Percentiles rank a stretch among this genome's conserved stretches.
Conservation (phyloP, 371 early-diverging fungal species). For the Mucor ambiguus region DNA sequence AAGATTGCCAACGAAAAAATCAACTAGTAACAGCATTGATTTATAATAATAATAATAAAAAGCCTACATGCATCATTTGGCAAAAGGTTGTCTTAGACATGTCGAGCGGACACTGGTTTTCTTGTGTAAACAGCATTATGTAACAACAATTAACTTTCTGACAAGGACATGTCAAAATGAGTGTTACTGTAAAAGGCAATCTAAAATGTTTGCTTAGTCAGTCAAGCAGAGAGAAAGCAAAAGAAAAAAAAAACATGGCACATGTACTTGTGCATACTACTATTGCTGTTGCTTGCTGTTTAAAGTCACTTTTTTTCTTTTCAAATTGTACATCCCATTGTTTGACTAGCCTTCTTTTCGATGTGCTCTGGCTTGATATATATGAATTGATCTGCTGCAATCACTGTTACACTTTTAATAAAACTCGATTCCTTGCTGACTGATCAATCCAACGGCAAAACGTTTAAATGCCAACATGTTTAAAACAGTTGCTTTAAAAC, state of each 20-base stretch:
- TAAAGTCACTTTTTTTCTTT: not conserved
- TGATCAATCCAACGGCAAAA: slow-evolving; percentile 1
- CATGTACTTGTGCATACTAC: not conserved
- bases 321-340: not conserved
- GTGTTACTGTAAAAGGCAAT: not conserved
- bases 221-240: not conserved
- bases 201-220: not conserved
- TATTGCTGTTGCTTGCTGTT: not conserved
- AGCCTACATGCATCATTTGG: not conserved
- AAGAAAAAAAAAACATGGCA: not conserved
- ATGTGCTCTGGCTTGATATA: not conserved
- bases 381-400: not conserved
- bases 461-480: not conserved
- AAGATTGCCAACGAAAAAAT: slow-evolving; percentile 32
- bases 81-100: not conserved
- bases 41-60: not conserved
- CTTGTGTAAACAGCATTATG: not conserved
- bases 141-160: not conserved
- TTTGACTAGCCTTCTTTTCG: not conserved
- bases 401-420: not conserved
- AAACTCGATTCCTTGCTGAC: not conserved
- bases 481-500: not conserved
- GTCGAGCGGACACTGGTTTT: not conserved
- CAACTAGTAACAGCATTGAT: not conserved
- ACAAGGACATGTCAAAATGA: not conserved